A percentile compares a stretch with the other conserved stretches of the same genome.
Conservation (phyloP, 306 rosid genomes). For the Dryas alaskensis region DNA sequence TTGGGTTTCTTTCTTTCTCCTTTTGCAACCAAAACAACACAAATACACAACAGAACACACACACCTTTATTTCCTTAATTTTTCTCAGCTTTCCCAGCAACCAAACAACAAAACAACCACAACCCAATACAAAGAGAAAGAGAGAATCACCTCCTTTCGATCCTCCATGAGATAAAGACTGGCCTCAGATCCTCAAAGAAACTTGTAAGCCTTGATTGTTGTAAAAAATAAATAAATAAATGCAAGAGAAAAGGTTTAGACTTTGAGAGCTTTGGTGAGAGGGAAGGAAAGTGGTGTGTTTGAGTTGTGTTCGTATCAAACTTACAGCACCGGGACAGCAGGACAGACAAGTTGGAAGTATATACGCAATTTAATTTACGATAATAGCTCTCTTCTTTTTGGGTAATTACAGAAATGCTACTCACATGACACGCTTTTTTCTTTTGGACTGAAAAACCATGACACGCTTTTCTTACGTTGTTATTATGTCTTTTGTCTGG, state of each 20-base stretch:
- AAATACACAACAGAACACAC: background rate
- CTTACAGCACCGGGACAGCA: background rate
- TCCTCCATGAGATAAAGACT: conserved; percentile 60
- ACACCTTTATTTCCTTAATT: background rate
- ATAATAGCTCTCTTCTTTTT: background rate
- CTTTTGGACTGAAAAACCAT: too few relatives aligned
- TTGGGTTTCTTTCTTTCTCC: background rate
- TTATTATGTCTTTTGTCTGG: too few relatives aligned
- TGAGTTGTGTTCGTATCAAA: background rate
- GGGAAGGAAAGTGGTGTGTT: background rate
- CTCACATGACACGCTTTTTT: background rate
- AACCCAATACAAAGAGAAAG: conserved; percentile 14
- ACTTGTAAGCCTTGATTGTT: background rate
- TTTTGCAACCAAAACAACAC: background rate
- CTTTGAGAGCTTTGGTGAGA: background rate
- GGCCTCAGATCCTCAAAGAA: conserved; percentile 27
- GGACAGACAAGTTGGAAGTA: background rate
- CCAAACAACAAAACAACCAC: conserved; percentile 12
- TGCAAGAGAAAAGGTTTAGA: background rate
- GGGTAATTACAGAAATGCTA: background rate
- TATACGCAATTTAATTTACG: background rate
- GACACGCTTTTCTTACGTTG: too few relatives aligned
- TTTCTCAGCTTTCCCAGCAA: conserved; percentile 7
- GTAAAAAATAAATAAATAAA: background rate
- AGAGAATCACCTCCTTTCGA: conserved; percentile 69